A percentile compares a stretch with the other conserved stretches of the same genome.
Evolutionary conservation across 352 stramenopile species (phyloP).

Genomic region (Globisporangium splendens): DNA sequence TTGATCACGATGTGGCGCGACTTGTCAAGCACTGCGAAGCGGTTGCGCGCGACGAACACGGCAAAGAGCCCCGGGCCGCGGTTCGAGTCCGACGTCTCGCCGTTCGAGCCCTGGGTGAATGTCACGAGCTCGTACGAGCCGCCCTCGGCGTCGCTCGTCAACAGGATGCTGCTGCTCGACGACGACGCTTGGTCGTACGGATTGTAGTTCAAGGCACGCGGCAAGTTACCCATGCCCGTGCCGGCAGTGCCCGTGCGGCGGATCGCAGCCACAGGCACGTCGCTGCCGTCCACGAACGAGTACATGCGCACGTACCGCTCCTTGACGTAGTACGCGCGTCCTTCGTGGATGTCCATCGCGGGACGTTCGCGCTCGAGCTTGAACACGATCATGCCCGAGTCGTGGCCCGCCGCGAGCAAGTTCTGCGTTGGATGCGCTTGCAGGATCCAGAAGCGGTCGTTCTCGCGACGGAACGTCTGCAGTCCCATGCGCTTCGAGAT

Average conservation of each 20-base stretch:
- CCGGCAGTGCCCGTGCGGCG: conserved; percentile 62
- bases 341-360: conserved; percentile 87
- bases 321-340: conserved; percentile 95
- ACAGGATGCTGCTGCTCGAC: conserved; percentile 89
- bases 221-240: conserved; percentile 90
- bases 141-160: conserved; percentile 95
- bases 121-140: conserved; percentile 98
- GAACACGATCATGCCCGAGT: conserved; percentile 99
- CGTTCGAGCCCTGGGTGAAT: conserved; percentile 78
- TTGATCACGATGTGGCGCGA: conserved; percentile 97
- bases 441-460: conserved; percentile 99
- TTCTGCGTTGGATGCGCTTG: conserved; percentile 96
- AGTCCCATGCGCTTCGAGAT: conserved; percentile 98
- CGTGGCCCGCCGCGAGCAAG: conserved; percentile 97
- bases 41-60: conserved; percentile 97
- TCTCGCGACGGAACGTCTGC: conserved; percentile 98
- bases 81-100: conserved; percentile 90
- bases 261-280: conserved; percentile 71
- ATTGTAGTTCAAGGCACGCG: conserved; percentile 95
- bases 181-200: conserved; percentile 91
- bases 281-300: conserved; percentile 88
- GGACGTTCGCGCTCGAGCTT: conserved; percentile 97
- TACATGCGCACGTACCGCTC: conserved; percentile 97
- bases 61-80: conserved; percentile 93
- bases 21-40: conserved; percentile 98